Percentiles rank a stretch among this genome's conserved stretches.
phyloP scores from a whole-genome alignment of 176 grass and related monocot species.

The Musa beccarii region DNA sequence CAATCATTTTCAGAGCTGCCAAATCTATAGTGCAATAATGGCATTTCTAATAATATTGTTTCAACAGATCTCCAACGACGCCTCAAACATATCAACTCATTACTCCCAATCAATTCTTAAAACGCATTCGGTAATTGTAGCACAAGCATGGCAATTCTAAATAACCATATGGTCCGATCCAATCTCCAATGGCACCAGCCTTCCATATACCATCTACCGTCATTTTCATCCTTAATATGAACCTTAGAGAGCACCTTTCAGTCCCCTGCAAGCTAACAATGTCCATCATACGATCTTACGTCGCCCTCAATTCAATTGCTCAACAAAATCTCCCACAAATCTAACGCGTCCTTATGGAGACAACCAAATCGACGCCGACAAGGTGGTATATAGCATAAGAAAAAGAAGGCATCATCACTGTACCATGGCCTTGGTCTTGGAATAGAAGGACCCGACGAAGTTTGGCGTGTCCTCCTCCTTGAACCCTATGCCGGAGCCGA shows the following conservation, averaged over 20 bases:
- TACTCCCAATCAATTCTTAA: not conserved
- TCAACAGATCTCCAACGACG: not conserved
- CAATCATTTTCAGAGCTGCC: not conserved
- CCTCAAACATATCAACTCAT: not conserved
- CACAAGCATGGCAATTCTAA: not conserved
- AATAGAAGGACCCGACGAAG: constrained; percentile 23
- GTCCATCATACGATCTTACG: not conserved
- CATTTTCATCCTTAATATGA: not conserved
- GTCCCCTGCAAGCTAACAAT: not conserved
- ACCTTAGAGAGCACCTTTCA: not conserved
- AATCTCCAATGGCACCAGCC: not conserved
- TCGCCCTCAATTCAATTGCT: not conserved
- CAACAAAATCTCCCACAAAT: not conserved
- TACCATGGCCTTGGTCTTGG: constrained; percentile 23
- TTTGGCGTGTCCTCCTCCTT: constrained; percentile 21
- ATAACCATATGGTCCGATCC: not conserved
- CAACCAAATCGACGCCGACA: not conserved
- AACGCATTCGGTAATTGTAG: not conserved
- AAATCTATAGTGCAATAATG: not conserved
- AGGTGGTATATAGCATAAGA: not conserved
- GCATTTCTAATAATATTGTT: not conserved
- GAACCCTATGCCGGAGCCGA: constrained; percentile 18
- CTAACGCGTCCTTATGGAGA: not conserved
- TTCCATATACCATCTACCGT: not conserved
- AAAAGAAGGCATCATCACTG: not conserved